Evolutionary conservation across 805 yeast species (phyloP).

Genomic region (Wickerhamomyces hampshirensis): DNA sequence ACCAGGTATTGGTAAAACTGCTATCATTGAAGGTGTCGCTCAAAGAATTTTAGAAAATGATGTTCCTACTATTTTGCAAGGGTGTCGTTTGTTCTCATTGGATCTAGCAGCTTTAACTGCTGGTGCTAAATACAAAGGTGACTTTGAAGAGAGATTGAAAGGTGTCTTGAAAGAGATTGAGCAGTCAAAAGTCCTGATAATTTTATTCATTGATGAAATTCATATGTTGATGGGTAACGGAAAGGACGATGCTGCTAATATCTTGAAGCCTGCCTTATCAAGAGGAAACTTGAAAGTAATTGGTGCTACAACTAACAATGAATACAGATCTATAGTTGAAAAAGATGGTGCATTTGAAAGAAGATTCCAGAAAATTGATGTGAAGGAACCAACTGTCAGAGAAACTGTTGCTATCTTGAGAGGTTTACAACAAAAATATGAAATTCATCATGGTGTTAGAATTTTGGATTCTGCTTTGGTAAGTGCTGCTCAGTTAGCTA

Average conservation of each 20-base stretch:
- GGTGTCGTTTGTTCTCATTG: slow-evolving; percentile 76
- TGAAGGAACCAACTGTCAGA: slow-evolving; percentile 84
- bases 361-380: slow-evolving; percentile 96
- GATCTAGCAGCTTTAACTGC: slow-evolving; percentile 97
- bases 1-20: slow-evolving; percentile 99
- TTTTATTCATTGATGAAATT: slow-evolving; percentile 93
- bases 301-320: slow-evolving; percentile 96
- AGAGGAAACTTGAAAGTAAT: slow-evolving; percentile 95
- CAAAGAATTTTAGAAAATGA: slow-evolving; percentile 95
- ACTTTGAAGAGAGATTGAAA: slow-evolving; percentile 95
- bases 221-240: slow-evolving; percentile 99
- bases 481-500: slow-evolving; percentile 90
- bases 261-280: slow-evolving; percentile 94
- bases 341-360: slow-evolving; percentile 99
- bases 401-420: slow-evolving; percentile 95
- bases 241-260: slow-evolving; percentile 92
- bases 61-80: slow-evolving; percentile 83
- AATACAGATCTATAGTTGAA: slow-evolving; percentile 86
- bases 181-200: slow-evolving; percentile 77
- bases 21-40: slow-evolving; percentile 97
- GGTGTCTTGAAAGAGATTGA: slow-evolving; percentile 95
- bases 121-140: slow-evolving; percentile 98
- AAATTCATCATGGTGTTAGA: slow-evolving; percentile 96
- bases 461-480: slow-evolving; percentile 93
- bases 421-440: slow-evolving; percentile 93